Base-by-base conservation (phyloP, 352 stramenopile species). In the Globisporangium cystogenes region DNA sequence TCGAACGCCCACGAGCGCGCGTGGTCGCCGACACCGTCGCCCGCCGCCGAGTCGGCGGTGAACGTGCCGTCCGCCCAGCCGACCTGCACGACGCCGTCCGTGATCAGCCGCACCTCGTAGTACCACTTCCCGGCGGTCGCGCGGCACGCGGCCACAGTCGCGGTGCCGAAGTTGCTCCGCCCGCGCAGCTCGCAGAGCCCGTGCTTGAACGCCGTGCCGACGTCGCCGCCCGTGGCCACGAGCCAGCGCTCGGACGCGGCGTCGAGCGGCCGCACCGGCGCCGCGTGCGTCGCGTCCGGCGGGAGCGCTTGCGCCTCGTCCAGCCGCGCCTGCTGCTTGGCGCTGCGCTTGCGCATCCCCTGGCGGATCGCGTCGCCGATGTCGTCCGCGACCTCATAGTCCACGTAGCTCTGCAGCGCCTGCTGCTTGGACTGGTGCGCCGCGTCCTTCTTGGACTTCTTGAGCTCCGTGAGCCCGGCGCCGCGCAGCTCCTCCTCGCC, bases 1-100 rank as follows among this genome's bases (percentile, higher is more conserved):
- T 97, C 91, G 61, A 91, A 96, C 33, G 85, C 72, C 88, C 88
- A 97, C 40, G 90, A 97, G 1, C 74, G 72, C 18, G 68, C 72
- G 61, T 96, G 79, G 64, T 98, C 91, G 31, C 91, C 91, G 5
- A 97, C 88, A 10, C 90, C 90, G 56, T 97, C 82, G 45, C 90
- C 92, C 1, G 72, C 72, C 44, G 75, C 80, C 1, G 85, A 93
- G 48, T 93, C 80, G 11, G 78, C 74, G 18, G 64, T 63, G 50
- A 96, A 96, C 4, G 73, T 72, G 10, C 63, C 74, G 56, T 95
- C 85, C 8, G 88, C 86, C 92, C 90, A 97, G n/a, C 92, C 92
- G 48, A 98, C 61, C 62, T 98, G 92, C 48, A 96, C 88, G 14
- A 97, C 71, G 18, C 88, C 90, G 60, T 80, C 80, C 8, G 87